Conservation (phyloP, 129 eudicot genomes). For the Artemisia argyi region DNA sequence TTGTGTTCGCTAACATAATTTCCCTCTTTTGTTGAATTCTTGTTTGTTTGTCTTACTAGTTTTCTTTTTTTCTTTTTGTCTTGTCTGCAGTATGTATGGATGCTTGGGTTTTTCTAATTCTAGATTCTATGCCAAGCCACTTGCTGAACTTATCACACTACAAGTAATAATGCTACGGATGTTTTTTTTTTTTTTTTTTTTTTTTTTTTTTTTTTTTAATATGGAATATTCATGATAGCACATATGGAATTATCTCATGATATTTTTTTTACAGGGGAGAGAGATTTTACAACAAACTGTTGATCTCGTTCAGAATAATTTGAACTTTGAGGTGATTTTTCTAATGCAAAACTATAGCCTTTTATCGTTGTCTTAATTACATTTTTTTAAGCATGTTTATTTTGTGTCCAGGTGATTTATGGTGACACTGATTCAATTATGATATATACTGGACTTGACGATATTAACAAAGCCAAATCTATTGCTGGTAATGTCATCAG, state of each 20-base stretch:
- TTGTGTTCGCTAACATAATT: conserved; percentile 14
- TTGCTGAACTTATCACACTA: conserved; percentile 88
- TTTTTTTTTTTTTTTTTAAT: not conserved
- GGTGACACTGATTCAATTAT: conserved; percentile 99
- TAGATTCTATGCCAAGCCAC: conserved; percentile 96
- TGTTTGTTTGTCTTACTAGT: conserved; percentile 9
- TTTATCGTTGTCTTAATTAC: not conserved
- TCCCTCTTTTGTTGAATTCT: not conserved
- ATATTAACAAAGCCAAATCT: conserved; percentile 72
- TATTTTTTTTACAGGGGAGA: conserved; percentile 71
- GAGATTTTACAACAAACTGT: conserved; percentile 97
- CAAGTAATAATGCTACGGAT: conserved; percentile 66
- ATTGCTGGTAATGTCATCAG: conserved; percentile 85
- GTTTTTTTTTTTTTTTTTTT: too few relatives aligned
- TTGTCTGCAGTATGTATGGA: conserved; percentile 87
- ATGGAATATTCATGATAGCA: conserved; percentile 10
- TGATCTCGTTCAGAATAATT: conserved; percentile 83
- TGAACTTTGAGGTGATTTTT: conserved; percentile 76
- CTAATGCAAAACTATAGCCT: not conserved
- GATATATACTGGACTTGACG: conserved; percentile 96
- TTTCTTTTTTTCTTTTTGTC: conserved; percentile 3
- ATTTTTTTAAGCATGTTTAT: conserved; percentile 21
- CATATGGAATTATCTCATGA: not conserved
- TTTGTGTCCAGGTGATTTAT: conserved; percentile 72
- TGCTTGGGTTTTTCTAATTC: conserved; percentile 97